A percentile compares a stretch with the other conserved stretches of the same genome.
These are phyloP conservation scores for Tilletia walkeri DNA, from an alignment of 1,284 basidiomycete species.

Conservation along the genomic window DNA sequence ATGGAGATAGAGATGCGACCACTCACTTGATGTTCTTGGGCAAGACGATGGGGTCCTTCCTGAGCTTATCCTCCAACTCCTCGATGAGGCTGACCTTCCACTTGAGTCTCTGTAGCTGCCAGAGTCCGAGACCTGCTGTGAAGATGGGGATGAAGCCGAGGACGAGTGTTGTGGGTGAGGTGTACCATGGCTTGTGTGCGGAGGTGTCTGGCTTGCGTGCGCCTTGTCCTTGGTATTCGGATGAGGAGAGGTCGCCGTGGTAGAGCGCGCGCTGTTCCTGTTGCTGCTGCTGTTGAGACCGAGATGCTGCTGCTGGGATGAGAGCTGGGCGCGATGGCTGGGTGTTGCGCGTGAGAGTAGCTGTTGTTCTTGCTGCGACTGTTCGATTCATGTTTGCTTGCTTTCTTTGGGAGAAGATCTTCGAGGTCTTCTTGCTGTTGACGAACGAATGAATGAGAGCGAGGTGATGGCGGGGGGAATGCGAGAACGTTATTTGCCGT, in stretches of 20 bases:
- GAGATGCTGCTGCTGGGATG: background rate
- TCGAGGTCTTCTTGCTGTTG: too few relatives aligned
- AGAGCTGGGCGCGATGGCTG: background rate
- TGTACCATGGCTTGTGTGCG: slow-evolving; percentile 38
- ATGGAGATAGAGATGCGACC: slow-evolving; percentile 44
- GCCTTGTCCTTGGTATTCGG: slow-evolving; percentile 11
- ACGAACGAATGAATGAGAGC: too few relatives aligned
- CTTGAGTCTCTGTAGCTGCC: slow-evolving; percentile 84
- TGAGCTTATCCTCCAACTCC: slow-evolving; percentile 86
- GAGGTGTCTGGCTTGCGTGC: background rate
- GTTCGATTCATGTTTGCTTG: too few relatives aligned
- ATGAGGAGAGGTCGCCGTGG: slow-evolving; percentile 14
- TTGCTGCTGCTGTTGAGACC: background rate
- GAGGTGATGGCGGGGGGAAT: too few relatives aligned
- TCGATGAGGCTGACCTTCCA: slow-evolving; percentile 96
- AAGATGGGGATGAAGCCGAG: slow-evolving; percentile 84
- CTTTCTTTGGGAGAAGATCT: too few relatives aligned
- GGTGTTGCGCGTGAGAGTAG: background rate
- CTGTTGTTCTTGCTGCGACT: too few relatives aligned
- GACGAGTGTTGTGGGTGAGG: slow-evolving; percentile 59
- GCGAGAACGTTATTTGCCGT: too few relatives aligned
- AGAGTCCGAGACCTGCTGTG: slow-evolving; percentile 85
- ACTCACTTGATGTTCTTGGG: slow-evolving; percentile 81
- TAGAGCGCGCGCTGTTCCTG: background rate
- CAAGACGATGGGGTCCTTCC: slow-evolving; percentile 73